phyloP scores from a whole-genome alignment of 1,139 yeast genomes.

The Blastobotrys malaysiensis region DNA sequence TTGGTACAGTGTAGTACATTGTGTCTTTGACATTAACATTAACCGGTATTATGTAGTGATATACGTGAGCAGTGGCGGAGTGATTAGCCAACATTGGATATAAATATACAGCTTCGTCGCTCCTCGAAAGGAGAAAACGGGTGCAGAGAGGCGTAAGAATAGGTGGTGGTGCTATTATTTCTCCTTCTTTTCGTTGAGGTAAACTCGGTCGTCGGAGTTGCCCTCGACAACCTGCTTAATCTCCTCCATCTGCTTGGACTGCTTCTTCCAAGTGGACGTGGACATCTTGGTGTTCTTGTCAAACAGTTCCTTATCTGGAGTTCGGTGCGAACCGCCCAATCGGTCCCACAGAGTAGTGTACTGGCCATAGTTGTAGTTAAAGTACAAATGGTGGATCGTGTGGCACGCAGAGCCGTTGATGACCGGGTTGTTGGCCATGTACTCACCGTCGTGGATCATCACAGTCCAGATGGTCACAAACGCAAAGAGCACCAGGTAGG shows the following conservation, averaged over 20 bases:
- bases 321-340: conserved; percentile 86
- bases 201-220: conserved; percentile 56
- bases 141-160: too few species aligned
- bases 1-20: too few species aligned
- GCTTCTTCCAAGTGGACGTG: conserved; percentile 63
- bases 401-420: conserved; percentile 98
- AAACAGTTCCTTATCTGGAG: conserved; percentile 83
- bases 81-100: neutral
- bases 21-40: neutral
- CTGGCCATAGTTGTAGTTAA: conserved; percentile 97
- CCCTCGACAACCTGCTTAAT: conserved; percentile 81
- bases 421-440: conserved; percentile 85
- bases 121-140: neutral
- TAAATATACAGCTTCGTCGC: neutral
- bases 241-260: conserved; percentile 69
- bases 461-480: conserved; percentile 98
- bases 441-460: conserved; percentile 97
- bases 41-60: neutral
- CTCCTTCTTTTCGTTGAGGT: conserved; percentile 29
- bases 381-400: conserved; percentile 91
- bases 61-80: neutral
- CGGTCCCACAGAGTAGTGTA: conserved; percentile 98
- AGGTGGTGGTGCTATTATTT: neutral
- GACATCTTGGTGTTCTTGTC: conserved; percentile 57
- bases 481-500: conserved; percentile 73